phyloP scores from a whole-genome alignment of 2,329 filamentous ascomycete genomes.

The Chrysoporthe puriensis region DNA sequence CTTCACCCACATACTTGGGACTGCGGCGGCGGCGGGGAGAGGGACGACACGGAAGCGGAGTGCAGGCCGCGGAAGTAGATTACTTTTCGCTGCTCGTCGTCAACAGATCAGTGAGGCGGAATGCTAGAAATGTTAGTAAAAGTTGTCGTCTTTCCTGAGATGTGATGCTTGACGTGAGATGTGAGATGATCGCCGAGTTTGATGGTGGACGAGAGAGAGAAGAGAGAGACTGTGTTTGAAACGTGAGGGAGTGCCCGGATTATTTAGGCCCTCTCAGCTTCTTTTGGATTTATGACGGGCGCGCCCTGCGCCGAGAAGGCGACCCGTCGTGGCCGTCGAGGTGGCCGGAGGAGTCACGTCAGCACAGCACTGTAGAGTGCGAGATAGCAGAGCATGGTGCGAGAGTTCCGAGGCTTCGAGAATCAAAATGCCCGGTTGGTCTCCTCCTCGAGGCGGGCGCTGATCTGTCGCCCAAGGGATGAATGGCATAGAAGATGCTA shows the following conservation, averaged over 20 bases:
- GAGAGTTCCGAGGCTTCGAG: no score
- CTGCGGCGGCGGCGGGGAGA: not conserved
- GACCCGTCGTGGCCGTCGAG: no score
- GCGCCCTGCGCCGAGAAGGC: no score
- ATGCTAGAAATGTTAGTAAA: conserved; percentile 16
- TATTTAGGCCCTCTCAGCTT: not conserved
- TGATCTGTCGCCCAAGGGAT: no score
- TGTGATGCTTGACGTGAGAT: not conserved
- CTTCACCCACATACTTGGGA: not conserved
- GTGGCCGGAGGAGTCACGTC: no score
- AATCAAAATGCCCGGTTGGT: no score
- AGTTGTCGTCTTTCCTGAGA: not conserved
- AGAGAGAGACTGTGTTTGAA: not conserved
- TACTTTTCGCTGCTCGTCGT: conserved; percentile 12
- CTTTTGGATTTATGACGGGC: not conserved
- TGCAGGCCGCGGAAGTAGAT: conserved; percentile 29
- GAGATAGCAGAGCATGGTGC: no score
- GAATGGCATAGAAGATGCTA: no score
- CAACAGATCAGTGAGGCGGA: conserved; percentile 3
- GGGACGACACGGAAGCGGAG: conserved; percentile 26
- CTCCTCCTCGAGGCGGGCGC: no score
- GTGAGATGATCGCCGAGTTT: not conserved
- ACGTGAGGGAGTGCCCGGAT: not conserved
- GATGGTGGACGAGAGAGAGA: not conserved
- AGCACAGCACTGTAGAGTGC: no score